Percentiles rank a stretch among this genome's conserved stretches.
Evolutionary conservation across 768 basidiomycete species (phyloP).

Genomic region (Mycena maculata): DNA sequence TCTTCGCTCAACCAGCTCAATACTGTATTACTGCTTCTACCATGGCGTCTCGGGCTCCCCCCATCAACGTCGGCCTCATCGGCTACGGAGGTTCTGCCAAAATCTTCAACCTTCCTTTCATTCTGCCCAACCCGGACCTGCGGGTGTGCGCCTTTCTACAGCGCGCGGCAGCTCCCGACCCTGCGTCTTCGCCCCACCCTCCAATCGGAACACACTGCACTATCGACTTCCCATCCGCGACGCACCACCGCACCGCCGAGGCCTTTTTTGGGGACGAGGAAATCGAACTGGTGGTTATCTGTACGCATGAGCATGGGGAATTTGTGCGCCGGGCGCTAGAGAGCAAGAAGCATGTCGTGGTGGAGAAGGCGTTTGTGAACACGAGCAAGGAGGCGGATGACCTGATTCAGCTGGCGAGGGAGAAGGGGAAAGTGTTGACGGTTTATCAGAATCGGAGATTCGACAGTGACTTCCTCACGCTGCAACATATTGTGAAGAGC

Average conservation of each 20-base stretch:
- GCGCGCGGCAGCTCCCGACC: conserved; percentile 22
- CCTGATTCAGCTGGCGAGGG: conserved; percentile 20
- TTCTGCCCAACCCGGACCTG: conserved; percentile 24
- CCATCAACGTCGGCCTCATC: conserved; percentile 21
- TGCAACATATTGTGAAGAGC: conserved; percentile 20
- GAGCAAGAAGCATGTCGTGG: conserved; percentile 23
- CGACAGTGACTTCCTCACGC: conserved; percentile 21
- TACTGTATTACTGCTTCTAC: conserved; percentile 14
- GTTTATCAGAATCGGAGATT: conserved; percentile 26
- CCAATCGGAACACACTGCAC: conserved; percentile 22
- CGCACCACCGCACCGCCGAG: conserved; percentile 25
- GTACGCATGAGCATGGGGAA: conserved; percentile 18
- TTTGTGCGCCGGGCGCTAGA: conserved; percentile 19
- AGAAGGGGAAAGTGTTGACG: conserved; percentile 24
- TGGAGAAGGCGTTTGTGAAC: conserved; percentile 25
- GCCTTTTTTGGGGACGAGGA: conserved; percentile 18
- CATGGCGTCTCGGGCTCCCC: conserved; percentile 22
- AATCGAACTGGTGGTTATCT: conserved; percentile 21
- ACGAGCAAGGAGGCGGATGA: conserved; percentile 22
- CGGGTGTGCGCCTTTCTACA: conserved; percentile 22
- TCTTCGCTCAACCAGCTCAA: conserved; percentile 18
- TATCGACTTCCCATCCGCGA: conserved; percentile 24
- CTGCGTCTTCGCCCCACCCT: conserved; percentile 18
- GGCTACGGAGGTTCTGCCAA: conserved; percentile 22
- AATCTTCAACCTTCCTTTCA: conserved; percentile 26